Evolutionary conservation across 441 rosid species (phyloP).

Genomic region (Populus tomentosa): DNA sequence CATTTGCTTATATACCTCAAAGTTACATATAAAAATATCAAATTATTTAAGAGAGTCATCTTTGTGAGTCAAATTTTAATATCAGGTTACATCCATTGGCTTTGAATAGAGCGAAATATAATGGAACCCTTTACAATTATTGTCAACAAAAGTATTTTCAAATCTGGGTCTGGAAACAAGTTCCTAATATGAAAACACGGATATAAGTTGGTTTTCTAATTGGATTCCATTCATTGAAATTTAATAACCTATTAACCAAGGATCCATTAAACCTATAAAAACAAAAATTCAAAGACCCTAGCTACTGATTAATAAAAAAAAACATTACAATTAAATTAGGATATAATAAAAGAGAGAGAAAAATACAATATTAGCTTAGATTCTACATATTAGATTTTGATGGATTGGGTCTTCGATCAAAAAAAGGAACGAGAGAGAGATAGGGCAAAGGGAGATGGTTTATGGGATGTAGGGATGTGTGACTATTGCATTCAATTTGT

Average conservation of each 20-base stretch:
- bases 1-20: slow-evolving; percentile 64
- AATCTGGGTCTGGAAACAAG: slow-evolving; percentile 29
- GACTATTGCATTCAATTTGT: neutral
- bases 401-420: no score
- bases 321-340: no score
- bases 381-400: no score
- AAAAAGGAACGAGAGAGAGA: no score
- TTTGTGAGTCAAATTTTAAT: slow-evolving; percentile 17
- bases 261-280: slow-evolving; percentile 35
- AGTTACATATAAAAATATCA: slow-evolving; percentile 40
- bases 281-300: neutral
- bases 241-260: slow-evolving; percentile 26
- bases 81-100: slow-evolving; percentile 12
- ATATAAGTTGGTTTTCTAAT: slow-evolving; percentile 20
- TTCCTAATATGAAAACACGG: slow-evolving; percentile 32
- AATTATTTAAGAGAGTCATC: slow-evolving; percentile 42
- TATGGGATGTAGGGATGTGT: no score
- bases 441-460: neutral
- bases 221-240: slow-evolving; percentile 32
- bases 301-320: no score
- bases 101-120: slow-evolving; percentile 14
- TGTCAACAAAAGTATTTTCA: slow-evolving; percentile 9
- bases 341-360: no score
- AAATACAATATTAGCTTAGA: no score
- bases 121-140: slow-evolving; percentile 16